These are phyloP conservation scores for Hansenula lynferdii DNA, from an alignment of 1,139 yeast species.

Conservation along the genomic window DNA sequence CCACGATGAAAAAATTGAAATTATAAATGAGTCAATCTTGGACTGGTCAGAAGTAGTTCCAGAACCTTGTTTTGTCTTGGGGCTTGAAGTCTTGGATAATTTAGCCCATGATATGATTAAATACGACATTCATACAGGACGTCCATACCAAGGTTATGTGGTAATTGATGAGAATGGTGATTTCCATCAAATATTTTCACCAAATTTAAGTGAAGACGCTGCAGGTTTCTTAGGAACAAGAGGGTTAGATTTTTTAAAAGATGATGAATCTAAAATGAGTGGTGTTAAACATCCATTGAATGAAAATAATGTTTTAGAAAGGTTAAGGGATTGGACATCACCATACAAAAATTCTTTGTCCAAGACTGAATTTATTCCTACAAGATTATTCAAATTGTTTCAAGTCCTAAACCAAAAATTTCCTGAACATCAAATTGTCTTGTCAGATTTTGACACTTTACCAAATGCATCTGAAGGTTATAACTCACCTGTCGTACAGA, in stretches of 20 bases:
- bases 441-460: slow-evolving; percentile 68
- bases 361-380: slow-evolving; percentile 78
- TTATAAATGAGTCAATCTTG: slow-evolving; percentile 70
- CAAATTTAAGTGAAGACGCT: slow-evolving; percentile 62
- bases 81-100: slow-evolving; percentile 82
- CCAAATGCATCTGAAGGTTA: slow-evolving; percentile 62
- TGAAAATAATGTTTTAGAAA: slow-evolving; percentile 8
- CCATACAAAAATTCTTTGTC: slow-evolving; percentile 70
- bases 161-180: slow-evolving; percentile 72
- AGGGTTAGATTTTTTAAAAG: slow-evolving; percentile 35
- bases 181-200: slow-evolving; percentile 69
- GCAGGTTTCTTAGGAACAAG: slow-evolving; percentile 49
- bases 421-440: slow-evolving; percentile 69
- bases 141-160: slow-evolving; percentile 77
- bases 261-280: slow-evolving; percentile 23
- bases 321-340: slow-evolving; percentile 31
- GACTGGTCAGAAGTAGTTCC: slow-evolving; percentile 63
- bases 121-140: slow-evolving; percentile 63
- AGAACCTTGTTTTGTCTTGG: slow-evolving; percentile 76
- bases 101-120: slow-evolving; percentile 79
- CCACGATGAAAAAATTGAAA: slow-evolving; percentile 43
- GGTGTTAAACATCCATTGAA: slow-evolving; percentile 16
- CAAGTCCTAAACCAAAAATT: slow-evolving; percentile 58
- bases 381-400: slow-evolving; percentile 64
- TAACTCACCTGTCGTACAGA: slow-evolving; percentile 81